Evolutionary conservation across 2,329 filamentous ascomycete species (phyloP), one percentile per base, ranked within the genome.

Genomic region (Cladosporium sp.): DNA sequence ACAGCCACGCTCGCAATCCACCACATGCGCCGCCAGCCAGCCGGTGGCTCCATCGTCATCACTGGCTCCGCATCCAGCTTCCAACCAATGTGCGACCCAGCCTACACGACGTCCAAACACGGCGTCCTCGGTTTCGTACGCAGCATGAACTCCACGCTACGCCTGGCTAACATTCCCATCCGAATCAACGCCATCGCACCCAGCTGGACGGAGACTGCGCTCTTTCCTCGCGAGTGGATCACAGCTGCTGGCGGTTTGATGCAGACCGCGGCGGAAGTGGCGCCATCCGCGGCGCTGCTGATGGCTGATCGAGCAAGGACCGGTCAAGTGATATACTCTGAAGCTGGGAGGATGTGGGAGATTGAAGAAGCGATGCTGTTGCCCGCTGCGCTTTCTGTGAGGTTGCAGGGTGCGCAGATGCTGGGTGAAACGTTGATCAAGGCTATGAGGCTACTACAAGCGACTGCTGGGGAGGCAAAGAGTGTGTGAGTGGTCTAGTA

Each of bases 31-130:
- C 69, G 77, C 50, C 76, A 80, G 52, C 44, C 52, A 4, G 66
- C 72, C 44, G 73, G 77, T n/a, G 76, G 78, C n/a, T 82, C 79
- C 57, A 75, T 85, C 24, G 80, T 83, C 15, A 72, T 84, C 44
- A 81, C 75, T 47, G 77, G 75, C 3, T 85, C 83, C 0, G 74
- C 72, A 4, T 78, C 80, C 0, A 75, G 74, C 2, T 71, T 84
- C 8, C 79, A 82, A 57, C 78, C 75, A 1, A 74, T 84, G 50
- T 73, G 78, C 17, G 74, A 74, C 2, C 71, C 75, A 0, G 82
- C 85, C 63, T 85, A 85, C 58, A 77, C 77, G 1, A 75, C 78
- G 1, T 71, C 81, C 25, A 85, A 85, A 58, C 79, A 83, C 56
- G 83, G 75, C 20, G 77, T 83, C 0, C 60, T 84, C 0, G 82